Percentiles rank a stretch among this genome's conserved stretches.
Conservation (phyloP, 495 filamentous ascomycete species). For the Penicillium canescens region DNA sequence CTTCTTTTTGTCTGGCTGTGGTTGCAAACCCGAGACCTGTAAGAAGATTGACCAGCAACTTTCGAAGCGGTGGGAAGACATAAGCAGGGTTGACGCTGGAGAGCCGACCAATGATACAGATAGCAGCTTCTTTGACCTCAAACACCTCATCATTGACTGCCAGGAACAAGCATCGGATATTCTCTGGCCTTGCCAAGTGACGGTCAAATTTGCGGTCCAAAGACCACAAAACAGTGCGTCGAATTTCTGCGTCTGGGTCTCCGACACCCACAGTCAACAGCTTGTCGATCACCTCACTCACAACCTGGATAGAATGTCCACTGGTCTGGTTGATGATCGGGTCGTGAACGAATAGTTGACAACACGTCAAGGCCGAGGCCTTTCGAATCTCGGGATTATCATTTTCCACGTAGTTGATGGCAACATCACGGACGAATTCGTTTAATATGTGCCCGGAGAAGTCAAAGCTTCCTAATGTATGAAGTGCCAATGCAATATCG, state of each 20-base stretch:
- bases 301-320: constrained; percentile 91
- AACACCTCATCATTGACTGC: constrained; percentile 97
- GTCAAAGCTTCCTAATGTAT: constrained; percentile 94
- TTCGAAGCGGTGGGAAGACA: constrained; percentile 91
- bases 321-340: constrained; percentile 98
- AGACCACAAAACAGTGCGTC: constrained; percentile 81
- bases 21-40: constrained; percentile 97
- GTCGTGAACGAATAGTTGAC: constrained; percentile 92
- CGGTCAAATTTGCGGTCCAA: constrained; percentile 93
- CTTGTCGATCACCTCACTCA: constrained; percentile 96
- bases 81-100: constrained; percentile 93
- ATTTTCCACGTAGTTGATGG: constrained; percentile 95
- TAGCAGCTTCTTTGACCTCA: constrained; percentile 86
- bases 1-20: constrained; percentile 88
- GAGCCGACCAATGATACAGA: constrained; percentile 92
- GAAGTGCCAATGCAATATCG: constrained; percentile 88
- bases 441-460: constrained; percentile 93
- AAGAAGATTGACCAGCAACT: constrained; percentile 91
- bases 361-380: constrained; percentile 93
- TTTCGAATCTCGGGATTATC: constrained; percentile 92
- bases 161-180: constrained; percentile 91
- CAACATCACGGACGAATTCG: constrained; percentile 97
- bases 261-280: constrained; percentile 92
- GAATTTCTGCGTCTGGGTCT: constrained; percentile 85
- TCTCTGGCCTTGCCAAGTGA: constrained; percentile 91